phyloP scores from a whole-genome alignment of 768 basidiomycete genomes.

The Pleurotus pulmonarius region DNA sequence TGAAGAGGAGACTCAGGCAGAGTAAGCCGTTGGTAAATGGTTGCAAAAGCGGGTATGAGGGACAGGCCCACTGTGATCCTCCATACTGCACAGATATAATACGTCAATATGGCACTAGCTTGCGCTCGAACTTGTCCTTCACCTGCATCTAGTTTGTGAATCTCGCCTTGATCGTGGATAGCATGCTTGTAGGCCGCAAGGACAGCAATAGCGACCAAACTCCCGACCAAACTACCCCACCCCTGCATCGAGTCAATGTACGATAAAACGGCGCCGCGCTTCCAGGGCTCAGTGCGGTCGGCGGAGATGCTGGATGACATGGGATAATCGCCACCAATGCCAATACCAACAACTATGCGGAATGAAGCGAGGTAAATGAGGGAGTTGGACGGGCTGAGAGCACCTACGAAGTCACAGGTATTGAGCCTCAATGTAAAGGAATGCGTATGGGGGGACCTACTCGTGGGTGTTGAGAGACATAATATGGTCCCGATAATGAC shows the following conservation, averaged over 20 bases:
- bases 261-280: conserved; percentile 70
- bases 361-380: conserved; percentile 65
- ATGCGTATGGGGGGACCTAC: too few relatives aligned
- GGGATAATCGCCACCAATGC: conserved; percentile 78
- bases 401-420: too few relatives aligned
- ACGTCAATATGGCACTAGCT: not conserved
- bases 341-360: conserved; percentile 72
- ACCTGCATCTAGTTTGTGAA: conserved; percentile 69
- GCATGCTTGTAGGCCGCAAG: conserved; percentile 57
- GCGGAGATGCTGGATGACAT: conserved; percentile 69
- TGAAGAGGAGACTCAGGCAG: conserved; percentile 55
- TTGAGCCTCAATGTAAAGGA: too few relatives aligned
- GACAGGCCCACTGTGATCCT: conserved; percentile 68
- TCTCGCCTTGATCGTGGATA: conserved; percentile 56
- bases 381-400: conserved; percentile 42
- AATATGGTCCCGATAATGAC: too few relatives aligned
- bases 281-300: conserved; percentile 60
- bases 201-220: conserved; percentile 61
- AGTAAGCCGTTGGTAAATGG: conserved; percentile 72
- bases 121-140: too few relatives aligned
- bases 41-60: conserved; percentile 70
- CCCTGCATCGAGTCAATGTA: conserved; percentile 78
- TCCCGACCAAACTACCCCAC: conserved; percentile 68
- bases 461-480: too few relatives aligned
- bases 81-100: conserved; percentile 44